Percentiles rank a stretch among this genome's conserved stretches.
Evolutionary conservation across 1,284 basidiomycete genomes (phyloP).

Genomic region (Trametes sp.): DNA sequence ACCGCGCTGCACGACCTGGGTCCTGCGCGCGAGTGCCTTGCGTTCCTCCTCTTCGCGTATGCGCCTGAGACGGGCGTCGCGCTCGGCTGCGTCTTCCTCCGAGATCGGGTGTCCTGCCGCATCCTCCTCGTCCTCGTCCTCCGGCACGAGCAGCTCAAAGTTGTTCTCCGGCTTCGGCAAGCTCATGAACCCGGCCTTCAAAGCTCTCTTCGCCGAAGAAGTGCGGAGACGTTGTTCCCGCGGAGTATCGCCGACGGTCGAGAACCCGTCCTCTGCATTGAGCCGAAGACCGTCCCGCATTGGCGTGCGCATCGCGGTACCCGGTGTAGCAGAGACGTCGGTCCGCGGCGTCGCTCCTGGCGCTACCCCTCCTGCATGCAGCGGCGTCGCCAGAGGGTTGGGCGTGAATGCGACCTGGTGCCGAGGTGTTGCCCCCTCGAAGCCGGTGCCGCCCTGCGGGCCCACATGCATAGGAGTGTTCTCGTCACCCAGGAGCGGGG

Average conservation of each 20-base stretch:
- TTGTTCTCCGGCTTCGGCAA: slow-evolving; percentile 97
- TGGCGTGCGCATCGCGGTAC: slow-evolving; percentile 89
- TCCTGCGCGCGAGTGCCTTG: slow-evolving; percentile 82
- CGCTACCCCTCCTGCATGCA: slow-evolving; percentile 56
- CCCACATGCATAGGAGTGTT: slow-evolving; percentile 90
- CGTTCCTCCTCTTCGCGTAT: slow-evolving; percentile 81
- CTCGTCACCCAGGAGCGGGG: slow-evolving; percentile 95
- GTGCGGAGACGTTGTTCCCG: slow-evolving; percentile 73
- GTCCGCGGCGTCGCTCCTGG: slow-evolving; percentile 71
- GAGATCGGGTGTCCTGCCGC: slow-evolving; percentile 50
- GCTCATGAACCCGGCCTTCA: slow-evolving; percentile 83
- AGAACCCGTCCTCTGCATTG: slow-evolving; percentile 73
- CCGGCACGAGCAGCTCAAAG: slow-evolving; percentile 93
- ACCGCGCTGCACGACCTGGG: slow-evolving; percentile 82
- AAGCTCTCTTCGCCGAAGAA: slow-evolving; percentile 72
- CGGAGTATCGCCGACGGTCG: slow-evolving; percentile 71
- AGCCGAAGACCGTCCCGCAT: slow-evolving; percentile 91
- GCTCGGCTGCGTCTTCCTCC: slow-evolving; percentile 92
- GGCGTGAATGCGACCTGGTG: slow-evolving; percentile 91
- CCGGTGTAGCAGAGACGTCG: slow-evolving; percentile 49
- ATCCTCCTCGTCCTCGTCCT: slow-evolving; percentile 73
- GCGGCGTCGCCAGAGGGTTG: slow-evolving; percentile 92
- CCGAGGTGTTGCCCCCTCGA: slow-evolving; percentile 91
- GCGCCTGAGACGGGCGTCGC: slow-evolving; percentile 82
- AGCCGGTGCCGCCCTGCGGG: slow-evolving; percentile 82